These are phyloP conservation scores for Syncephalastrum monosporum DNA, from an alignment of 371 early-diverging fungal genomes.

Conservation along the genomic window DNA sequence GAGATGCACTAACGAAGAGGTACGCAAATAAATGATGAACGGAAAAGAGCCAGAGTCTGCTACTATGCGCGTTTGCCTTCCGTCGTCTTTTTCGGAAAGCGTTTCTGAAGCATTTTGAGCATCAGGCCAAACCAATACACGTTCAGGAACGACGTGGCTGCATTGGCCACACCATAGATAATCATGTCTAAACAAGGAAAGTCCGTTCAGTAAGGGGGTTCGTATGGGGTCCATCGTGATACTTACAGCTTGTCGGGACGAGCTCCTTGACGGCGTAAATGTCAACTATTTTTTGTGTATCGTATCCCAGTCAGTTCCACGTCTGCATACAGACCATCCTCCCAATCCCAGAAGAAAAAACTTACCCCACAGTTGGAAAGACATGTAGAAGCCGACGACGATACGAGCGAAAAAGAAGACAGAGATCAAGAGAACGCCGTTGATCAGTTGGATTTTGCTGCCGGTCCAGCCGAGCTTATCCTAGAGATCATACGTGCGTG, in stretches of 20 bases:
- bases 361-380: slow-evolving; percentile 62
- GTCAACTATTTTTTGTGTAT: slow-evolving; percentile 20
- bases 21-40: not conserved
- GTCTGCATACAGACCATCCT: not conserved
- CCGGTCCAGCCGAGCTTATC: slow-evolving; percentile 83
- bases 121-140: slow-evolving; percentile 81
- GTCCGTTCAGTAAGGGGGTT: slow-evolving; percentile 4
- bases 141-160: slow-evolving; percentile 69
- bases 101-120: slow-evolving; percentile 53
- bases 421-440: slow-evolving; percentile 71
- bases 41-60: not conserved
- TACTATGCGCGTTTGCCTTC: slow-evolving; percentile 14
- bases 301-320: not conserved
- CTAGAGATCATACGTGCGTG: slow-evolving; percentile 22
- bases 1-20: not conserved
- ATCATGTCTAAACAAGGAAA: slow-evolving; percentile 31
- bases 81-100: slow-evolving; percentile 26
- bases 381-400: slow-evolving; percentile 77
- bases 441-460: slow-evolving; percentile 71
- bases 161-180: slow-evolving; percentile 64
- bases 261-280: slow-evolving; percentile 51
- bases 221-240: not conserved
- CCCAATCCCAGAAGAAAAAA: slow-evolving; percentile 2
- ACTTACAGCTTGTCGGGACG: slow-evolving; percentile 58
- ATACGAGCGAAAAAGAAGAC: slow-evolving; percentile 81